Conservation (phyloP, 2,329 filamentous ascomycete species). For the Colletotrichum sp. region DNA sequence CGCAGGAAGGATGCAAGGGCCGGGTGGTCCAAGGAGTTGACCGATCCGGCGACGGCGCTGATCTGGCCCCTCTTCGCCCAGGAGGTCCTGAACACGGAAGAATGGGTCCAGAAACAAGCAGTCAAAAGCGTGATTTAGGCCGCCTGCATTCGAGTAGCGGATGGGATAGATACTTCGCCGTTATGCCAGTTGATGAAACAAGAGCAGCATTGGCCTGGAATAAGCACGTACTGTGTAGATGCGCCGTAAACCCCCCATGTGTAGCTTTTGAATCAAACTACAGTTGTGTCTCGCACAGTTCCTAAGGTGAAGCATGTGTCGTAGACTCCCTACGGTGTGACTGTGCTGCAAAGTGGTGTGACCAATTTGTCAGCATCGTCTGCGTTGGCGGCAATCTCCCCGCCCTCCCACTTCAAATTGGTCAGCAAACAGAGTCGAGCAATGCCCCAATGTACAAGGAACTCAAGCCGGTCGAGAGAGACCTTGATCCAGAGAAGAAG, state of each 20-base stretch:
- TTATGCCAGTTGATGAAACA: neutral
- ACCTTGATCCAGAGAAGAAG: neutral
- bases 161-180: neutral
- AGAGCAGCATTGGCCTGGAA: neutral
- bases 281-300: neutral
- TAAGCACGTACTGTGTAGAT: neutral
- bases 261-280: neutral
- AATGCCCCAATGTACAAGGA: neutral
- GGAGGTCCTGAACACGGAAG: neutral
- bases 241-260: rapidly evolving
- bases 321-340: neutral
- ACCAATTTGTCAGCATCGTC: neutral
- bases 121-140: neutral
- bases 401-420: neutral
- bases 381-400: neutral
- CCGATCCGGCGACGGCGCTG: neutral
- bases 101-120: neutral
- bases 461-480: neutral
- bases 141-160: rapidly evolving
- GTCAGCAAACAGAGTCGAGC: neutral
- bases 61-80: neutral
- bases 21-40: neutral
- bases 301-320: neutral
- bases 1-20: neutral
- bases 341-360: neutral